Evolutionary conservation across 2,329 filamentous ascomycete species (phyloP).

Genomic region (Ceratocystis albifundus): DNA sequence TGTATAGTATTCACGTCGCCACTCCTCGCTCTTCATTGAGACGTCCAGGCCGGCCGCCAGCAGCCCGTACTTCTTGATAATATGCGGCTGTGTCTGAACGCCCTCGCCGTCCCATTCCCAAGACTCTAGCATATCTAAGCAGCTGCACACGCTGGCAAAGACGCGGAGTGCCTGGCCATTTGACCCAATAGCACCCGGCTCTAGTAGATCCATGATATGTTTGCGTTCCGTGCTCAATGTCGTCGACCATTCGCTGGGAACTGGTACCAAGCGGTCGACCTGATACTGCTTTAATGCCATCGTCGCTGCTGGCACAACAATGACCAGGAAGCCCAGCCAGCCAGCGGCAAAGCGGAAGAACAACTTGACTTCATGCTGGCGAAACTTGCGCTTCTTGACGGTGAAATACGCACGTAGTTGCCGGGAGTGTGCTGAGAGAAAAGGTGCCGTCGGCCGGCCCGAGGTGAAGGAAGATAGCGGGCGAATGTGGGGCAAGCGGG

Average conservation of each 20-base stretch:
- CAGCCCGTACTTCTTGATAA: conserved; percentile 18
- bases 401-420: conserved; percentile 57
- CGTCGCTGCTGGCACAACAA: conserved; percentile 15
- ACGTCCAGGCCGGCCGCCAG: conserved; percentile 47
- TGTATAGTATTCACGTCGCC: conserved; percentile 78
- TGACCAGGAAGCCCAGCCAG: conserved; percentile 17
- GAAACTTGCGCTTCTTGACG: conserved; percentile 61
- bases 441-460: conserved; percentile 40
- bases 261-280: conserved; percentile 19
- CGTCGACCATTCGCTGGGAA: conserved; percentile 18
- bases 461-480: conserved; percentile 39
- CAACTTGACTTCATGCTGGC: conserved; percentile 58
- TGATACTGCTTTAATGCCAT: conserved; percentile 18
- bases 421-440: conserved; percentile 38
- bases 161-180: conserved; percentile 13
- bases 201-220: conserved; percentile 18
- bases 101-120: conserved; percentile 21
- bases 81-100: conserved; percentile 16
- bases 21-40: conserved; percentile 64
- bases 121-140: conserved; percentile 18
- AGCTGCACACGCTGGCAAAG: conserved; percentile 12
- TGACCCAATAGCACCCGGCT: conserved; percentile 13
- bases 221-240: conserved; percentile 10
- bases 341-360: conserved; percentile 45
- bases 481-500: conserved; percentile 33